phyloP scores from a whole-genome alignment of 306 rosid species.

The Sophora flavescens region DNA sequence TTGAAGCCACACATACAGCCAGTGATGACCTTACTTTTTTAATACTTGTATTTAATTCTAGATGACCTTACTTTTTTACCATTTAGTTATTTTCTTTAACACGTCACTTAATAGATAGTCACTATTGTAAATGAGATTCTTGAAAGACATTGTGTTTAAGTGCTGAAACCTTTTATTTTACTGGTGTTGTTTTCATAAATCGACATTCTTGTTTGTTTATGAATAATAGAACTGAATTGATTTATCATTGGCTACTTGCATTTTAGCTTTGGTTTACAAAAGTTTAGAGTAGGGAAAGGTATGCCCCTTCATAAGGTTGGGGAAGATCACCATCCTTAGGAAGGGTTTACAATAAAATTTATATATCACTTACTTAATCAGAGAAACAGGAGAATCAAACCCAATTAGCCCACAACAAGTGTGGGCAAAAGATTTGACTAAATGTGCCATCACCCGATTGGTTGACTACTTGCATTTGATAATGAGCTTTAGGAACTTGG shows the following conservation, averaged over 20 bases:
- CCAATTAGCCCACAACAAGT: too few species aligned
- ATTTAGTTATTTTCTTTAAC: too few species aligned
- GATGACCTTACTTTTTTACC: slow-evolving; percentile 41
- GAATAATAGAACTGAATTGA: not conserved
- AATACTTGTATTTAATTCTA: slow-evolving; percentile 34
- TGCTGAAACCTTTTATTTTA: not conserved
- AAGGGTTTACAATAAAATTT: too few species aligned
- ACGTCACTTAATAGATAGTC: too few species aligned
- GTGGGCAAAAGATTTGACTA: too few species aligned
- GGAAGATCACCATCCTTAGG: too few species aligned
- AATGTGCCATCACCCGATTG: too few species aligned
- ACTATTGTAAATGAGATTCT: not conserved
- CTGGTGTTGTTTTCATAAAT: not conserved
- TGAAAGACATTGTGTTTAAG: not conserved
- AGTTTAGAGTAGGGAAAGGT: too few species aligned
- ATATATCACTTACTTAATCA: too few species aligned
- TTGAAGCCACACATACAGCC: slow-evolving; percentile 56
- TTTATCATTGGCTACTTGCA: not conserved
- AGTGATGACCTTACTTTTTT: slow-evolving; percentile 50
- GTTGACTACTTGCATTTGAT: not conserved
- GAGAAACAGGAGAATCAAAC: too few species aligned
- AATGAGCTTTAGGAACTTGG: not conserved
- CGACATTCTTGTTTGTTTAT: not conserved
- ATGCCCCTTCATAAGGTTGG: too few species aligned
- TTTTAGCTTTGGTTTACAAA: too few species aligned